A percentile compares a stretch with the other conserved stretches of the same genome.
These are phyloP conservation scores for Oemleria cerasiformis DNA, from an alignment of 306 rosid species.

Conservation along the genomic window DNA sequence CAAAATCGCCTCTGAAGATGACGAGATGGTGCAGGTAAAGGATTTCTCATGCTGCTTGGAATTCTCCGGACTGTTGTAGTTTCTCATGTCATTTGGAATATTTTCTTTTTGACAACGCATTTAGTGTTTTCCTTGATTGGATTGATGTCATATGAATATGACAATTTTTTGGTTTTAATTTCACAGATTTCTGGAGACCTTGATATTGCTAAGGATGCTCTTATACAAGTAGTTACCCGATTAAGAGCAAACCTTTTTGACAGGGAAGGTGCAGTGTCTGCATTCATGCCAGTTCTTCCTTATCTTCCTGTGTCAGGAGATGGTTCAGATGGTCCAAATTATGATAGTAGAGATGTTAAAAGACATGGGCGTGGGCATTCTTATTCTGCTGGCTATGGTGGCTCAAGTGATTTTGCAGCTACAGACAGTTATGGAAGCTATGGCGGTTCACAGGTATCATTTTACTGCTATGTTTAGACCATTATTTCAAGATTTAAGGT, in stretches of 20 bases:
- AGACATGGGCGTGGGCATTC: slow-evolving; percentile 90
- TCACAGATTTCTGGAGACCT: slow-evolving; percentile 86
- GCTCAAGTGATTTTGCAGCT: slow-evolving; percentile 63
- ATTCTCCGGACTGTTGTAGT: slow-evolving; percentile 1
- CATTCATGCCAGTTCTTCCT: slow-evolving; percentile 82
- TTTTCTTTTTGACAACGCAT: neutral
- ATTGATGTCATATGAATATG: slow-evolving; percentile 21
- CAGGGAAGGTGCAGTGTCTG: slow-evolving; percentile 80
- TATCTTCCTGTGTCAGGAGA: slow-evolving; percentile 78
- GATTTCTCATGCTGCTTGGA: slow-evolving; percentile 12
- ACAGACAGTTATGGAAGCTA: slow-evolving; percentile 73
- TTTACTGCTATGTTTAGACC: neutral
- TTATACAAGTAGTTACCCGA: slow-evolving; percentile 85
- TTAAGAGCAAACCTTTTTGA: slow-evolving; percentile 89
- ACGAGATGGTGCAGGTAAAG: slow-evolving; percentile 95
- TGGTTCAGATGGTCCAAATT: slow-evolving; percentile 59
- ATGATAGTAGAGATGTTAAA: slow-evolving; percentile 77
- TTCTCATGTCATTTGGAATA: neutral
- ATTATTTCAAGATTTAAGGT: neutral
- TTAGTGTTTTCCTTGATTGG: neutral
- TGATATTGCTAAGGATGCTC: slow-evolving; percentile 94
- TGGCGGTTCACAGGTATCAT: slow-evolving; percentile 82
- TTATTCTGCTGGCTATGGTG: slow-evolving; percentile 74
- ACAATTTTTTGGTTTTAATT: slow-evolving; percentile 2
- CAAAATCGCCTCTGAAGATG: slow-evolving; percentile 90